Evolutionary conservation across 1,284 basidiomycete species (phyloP).

Genomic region (Rhizoctonia solani): DNA sequence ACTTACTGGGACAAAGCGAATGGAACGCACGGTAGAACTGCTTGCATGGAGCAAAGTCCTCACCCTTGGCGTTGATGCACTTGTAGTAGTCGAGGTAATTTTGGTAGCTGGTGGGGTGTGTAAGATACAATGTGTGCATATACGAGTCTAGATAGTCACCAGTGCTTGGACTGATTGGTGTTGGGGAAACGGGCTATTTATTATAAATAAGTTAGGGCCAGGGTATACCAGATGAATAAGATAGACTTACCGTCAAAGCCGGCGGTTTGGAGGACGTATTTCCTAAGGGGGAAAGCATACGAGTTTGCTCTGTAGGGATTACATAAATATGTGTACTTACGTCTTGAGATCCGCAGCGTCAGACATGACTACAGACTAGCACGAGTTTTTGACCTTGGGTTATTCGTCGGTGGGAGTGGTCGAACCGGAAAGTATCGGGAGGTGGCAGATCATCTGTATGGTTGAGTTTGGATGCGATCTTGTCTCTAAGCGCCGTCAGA

Average conservation of each 20-base stretch:
- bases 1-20: conserved; percentile 97
- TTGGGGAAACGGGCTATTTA: conserved; percentile 88
- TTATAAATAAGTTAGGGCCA: not conserved
- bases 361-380: conserved; percentile 73
- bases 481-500: conserved; percentile 12
- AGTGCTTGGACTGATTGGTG: conserved; percentile 93
- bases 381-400: conserved; percentile 38
- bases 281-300: conserved; percentile 52
- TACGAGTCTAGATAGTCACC: conserved; percentile 55
- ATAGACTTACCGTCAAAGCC: conserved; percentile 74
- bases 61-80: conserved; percentile 95
- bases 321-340: conserved; percentile 11
- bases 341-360: conserved; percentile 48
- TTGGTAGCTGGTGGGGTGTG: conserved; percentile 67
- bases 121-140: conserved; percentile 7
- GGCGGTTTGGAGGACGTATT: conserved; percentile 83
- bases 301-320: conserved; percentile 31
- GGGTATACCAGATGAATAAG: not conserved
- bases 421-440: conserved; percentile 29
- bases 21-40: conserved; percentile 97
- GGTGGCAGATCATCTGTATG: conserved; percentile 21
- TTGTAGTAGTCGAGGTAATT: conserved; percentile 99
- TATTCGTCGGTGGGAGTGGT: conserved; percentile 29
- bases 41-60: conserved; percentile 97
- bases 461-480: too few species aligned